phyloP scores from a whole-genome alignment of 192 early-diverging fungal species.

The Haplosporangium gracile region DNA sequence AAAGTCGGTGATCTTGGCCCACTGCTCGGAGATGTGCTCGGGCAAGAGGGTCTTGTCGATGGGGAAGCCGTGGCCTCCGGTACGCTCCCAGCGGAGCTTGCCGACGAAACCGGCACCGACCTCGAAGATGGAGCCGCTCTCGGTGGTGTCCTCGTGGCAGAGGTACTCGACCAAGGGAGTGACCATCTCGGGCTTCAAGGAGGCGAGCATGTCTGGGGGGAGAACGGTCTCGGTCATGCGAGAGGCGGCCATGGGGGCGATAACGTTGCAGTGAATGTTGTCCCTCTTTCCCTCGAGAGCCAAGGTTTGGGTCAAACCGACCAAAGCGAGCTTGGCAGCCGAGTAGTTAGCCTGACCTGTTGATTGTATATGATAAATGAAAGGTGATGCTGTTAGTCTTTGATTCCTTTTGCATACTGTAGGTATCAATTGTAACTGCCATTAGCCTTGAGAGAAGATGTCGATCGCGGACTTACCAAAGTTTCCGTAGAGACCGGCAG shows the following conservation, averaged over 20 bases:
- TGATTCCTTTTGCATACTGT: background rate
- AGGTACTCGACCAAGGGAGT: constrained; percentile 95
- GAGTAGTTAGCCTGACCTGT: constrained; percentile 81
- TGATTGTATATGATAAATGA: background rate
- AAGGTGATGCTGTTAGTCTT: background rate
- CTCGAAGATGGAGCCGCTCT: constrained; percentile 95
- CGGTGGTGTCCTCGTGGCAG: constrained; percentile 87
- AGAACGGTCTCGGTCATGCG: constrained; percentile 98
- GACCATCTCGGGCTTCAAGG: constrained; percentile 98
- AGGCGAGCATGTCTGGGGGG: constrained; percentile 95
- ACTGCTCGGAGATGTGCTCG: constrained; percentile 86
- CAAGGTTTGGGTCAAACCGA: constrained; percentile 91
- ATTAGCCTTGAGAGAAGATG: constrained; percentile 41
- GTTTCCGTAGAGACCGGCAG: constrained; percentile 99
- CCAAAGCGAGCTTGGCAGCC: constrained; percentile 93
- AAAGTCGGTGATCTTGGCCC: constrained; percentile 90
- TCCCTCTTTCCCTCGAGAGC: constrained; percentile 95
- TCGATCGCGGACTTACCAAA: constrained; percentile 75
- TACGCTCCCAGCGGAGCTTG: constrained; percentile 96
- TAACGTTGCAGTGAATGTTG: constrained; percentile 93
- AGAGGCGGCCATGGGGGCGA: constrained; percentile 97
- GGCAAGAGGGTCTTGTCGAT: constrained; percentile 83
- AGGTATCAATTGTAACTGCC: background rate
- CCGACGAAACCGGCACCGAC: constrained; percentile 95
- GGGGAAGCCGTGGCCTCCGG: constrained; percentile 94